A percentile compares a stretch with the other conserved stretches of the same genome.
phyloP scores from a whole-genome alignment of 202 grass and related monocot species.

The Alloteropsis angusta region DNA sequence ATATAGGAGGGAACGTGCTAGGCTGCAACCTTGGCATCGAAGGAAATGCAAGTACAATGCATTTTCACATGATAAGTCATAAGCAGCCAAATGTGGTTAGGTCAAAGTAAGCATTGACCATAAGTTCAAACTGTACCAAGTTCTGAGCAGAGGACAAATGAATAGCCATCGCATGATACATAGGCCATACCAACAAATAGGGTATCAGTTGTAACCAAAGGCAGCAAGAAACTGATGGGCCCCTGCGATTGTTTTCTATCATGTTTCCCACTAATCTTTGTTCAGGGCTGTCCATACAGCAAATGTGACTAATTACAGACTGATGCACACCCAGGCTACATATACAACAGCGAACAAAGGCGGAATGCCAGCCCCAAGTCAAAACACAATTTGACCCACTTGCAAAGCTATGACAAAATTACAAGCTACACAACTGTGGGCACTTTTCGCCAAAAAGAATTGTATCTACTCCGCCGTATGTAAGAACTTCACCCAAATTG shows the following conservation, averaged over 20 bases:
- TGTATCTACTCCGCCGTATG: constrained; percentile 30
- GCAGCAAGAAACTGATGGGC: neutral
- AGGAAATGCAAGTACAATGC: neutral
- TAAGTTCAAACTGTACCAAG: neutral
- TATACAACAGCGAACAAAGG: constrained; percentile 20
- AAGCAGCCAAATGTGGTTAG: neutral
- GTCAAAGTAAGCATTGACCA: neutral
- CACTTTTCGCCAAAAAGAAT: constrained; percentile 30
- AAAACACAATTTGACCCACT: constrained; percentile 12
- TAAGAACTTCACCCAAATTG: neutral
- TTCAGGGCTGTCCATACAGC: constrained; percentile 14
- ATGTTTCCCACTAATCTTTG: neutral
- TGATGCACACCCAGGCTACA: constrained; percentile 30
- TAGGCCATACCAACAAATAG: neutral
- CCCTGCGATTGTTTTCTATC: neutral
- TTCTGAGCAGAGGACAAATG: neutral
- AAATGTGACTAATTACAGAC: constrained; percentile 42
- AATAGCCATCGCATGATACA: neutral
- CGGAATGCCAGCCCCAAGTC: neutral
- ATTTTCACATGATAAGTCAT: neutral
- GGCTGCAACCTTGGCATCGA: neutral
- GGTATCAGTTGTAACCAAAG: neutral
- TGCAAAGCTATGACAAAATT: constrained; percentile 16
- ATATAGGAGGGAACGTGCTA: neutral
- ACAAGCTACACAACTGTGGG: constrained; percentile 24